Conservation (phyloP, 2,329 filamentous ascomycete genomes). For the Colletotrichum karsti region DNA sequence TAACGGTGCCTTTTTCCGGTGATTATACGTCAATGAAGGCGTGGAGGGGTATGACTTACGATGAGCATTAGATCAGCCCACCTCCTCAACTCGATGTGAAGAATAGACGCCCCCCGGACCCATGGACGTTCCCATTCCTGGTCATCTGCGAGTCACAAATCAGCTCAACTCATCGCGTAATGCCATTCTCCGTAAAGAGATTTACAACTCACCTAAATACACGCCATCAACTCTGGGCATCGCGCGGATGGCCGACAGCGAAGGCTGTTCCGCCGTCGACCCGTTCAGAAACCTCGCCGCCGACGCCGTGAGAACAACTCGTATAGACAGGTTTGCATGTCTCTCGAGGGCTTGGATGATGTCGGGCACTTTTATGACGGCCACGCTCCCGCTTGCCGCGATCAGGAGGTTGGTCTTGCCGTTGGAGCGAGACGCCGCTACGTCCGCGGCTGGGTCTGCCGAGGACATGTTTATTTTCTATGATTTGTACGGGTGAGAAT, state of each 20-base stretch:
- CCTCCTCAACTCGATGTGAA: conserved; percentile 88
- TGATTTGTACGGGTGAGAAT: not conserved
- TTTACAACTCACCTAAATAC: conserved; percentile 60
- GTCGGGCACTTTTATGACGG: conserved; percentile 82
- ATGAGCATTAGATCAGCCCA: conserved; percentile 85
- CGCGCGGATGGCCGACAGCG: conserved; percentile 63
- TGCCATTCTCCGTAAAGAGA: too few species aligned
- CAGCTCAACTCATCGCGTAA: too few species aligned
- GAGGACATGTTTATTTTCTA: not conserved
- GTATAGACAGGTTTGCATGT: conserved; percentile 74
- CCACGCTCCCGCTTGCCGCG: conserved; percentile 42
- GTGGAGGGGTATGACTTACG: conserved; percentile 38
- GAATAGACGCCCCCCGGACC: conserved; percentile 79
- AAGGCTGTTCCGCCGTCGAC: conserved; percentile 81
- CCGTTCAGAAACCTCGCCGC: conserved; percentile 80
- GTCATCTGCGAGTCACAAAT: conserved; percentile 52
- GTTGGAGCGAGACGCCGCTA: conserved; percentile 21
- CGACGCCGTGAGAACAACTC: conserved; percentile 81
- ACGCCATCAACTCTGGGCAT: conserved; percentile 81
- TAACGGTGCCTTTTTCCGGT: conserved; percentile 62
- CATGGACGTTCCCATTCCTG: conserved; percentile 87
- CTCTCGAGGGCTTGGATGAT: conserved; percentile 68
- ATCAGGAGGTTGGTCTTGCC: conserved; percentile 22
- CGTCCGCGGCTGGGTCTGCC: conserved; percentile 22
- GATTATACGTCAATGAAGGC: too few species aligned